Base-by-base conservation (phyloP, 106 monocot species). In the Acorus calamus region DNA sequence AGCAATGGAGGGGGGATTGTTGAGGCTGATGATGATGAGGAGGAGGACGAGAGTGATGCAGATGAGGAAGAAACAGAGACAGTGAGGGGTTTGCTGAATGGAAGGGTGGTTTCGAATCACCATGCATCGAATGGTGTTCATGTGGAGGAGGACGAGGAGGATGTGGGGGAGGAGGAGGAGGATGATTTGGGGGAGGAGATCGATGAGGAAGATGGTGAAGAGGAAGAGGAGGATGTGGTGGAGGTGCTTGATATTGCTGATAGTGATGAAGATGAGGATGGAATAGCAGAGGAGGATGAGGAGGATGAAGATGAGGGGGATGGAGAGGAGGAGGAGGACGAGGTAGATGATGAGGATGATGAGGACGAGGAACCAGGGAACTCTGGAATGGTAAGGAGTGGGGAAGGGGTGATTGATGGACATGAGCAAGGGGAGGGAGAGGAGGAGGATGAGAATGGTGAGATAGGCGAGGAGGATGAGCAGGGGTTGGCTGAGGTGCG, bases 11-110 rank as follows among this genome's bases (percentile, higher is more conserved):
- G 45, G 48, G 62, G 11, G 4, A 74, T 10, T 43, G 77, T 44
- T 11, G 83, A 69, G 52, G 60, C 83, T 66, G 49, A 80, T 3
- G 87, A 87, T 67, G 79, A 64, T 43, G 89, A 86, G 59, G 94
- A 89, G 60, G 89, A 94, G 4, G 84, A 80, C 14, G 87, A 81
- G 60, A 89, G 89, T 43, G 93, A 94, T 68, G 93, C 88, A 3
- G 89, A 93, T 57, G 93, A 89, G 55, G 89, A 82, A 67, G 85
- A 79, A 68, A 77, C 55, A 0, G 87, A 77, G 68, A 53, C 47
- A 14, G 69, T 60, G 28, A 70, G 75, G 13, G 14, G 49, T 2
- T 54, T 45, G 44, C 43, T 11, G 1, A 83, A 79, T 62, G 82
- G 79, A 14, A 55, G 11, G 2, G 49, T 47, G 6, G 73, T 53